Conservation (phyloP, 2,329 filamentous ascomycete genomes). For the Xylaria sp. region DNA sequence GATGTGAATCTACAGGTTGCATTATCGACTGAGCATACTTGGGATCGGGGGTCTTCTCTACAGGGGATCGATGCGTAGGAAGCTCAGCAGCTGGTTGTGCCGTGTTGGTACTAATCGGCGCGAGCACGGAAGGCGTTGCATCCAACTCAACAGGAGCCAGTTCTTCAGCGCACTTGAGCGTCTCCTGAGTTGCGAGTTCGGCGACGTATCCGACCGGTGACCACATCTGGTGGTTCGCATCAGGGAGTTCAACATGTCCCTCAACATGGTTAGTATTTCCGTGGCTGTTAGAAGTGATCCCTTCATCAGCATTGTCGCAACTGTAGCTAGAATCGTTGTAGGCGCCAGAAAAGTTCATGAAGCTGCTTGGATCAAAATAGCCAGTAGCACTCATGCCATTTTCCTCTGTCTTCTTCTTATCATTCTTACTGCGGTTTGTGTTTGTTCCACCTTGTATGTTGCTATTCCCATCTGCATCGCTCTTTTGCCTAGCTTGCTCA, state of each 20-base stretch:
- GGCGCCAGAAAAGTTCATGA: constrained; percentile 47
- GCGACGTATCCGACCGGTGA: constrained; percentile 28
- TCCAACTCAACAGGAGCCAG: constrained; percentile 32
- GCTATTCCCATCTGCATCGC: constrained; percentile 16
- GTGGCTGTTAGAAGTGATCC: constrained; percentile 16
- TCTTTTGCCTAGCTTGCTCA: constrained; percentile 41
- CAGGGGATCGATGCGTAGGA: constrained; percentile 20
- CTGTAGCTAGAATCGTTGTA: constrained; percentile 44
- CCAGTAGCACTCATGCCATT: constrained; percentile 33
- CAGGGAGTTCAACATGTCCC: constrained; percentile 15
- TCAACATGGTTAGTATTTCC: not conserved
- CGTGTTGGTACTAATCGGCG: constrained; percentile 13
- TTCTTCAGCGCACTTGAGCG: constrained; percentile 31
- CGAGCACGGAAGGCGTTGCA: constrained; percentile 18
- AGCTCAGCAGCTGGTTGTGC: constrained; percentile 23
- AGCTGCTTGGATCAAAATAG: constrained; percentile 48
- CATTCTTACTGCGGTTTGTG: constrained; percentile 18
- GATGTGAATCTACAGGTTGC: constrained; percentile 23
- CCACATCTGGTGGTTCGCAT: constrained; percentile 14
- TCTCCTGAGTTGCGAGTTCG: constrained; percentile 29
- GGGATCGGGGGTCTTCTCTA: constrained; percentile 16
- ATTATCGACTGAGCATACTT: constrained; percentile 1
- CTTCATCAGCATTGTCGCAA: constrained; percentile 39
- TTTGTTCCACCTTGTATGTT: constrained; percentile 21
- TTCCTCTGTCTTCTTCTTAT: constrained; percentile 20